A percentile compares a stretch with the other conserved stretches of the same genome.
Evolutionary conservation across 2,329 filamentous ascomycete genomes (phyloP).

Genomic region (Fusarium sp.): DNA sequence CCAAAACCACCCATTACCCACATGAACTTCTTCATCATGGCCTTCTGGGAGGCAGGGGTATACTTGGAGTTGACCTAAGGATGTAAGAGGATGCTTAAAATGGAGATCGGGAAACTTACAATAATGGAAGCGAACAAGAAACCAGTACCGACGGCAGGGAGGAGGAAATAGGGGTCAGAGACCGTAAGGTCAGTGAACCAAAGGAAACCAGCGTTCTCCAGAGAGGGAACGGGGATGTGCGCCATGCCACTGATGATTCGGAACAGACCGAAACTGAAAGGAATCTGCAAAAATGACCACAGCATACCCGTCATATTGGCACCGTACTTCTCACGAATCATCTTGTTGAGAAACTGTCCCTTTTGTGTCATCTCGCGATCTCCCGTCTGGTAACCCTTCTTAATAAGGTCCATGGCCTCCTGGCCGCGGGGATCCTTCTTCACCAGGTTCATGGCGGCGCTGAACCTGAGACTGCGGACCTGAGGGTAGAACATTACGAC

Average conservation of each 20-base stretch:
- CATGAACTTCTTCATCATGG: conserved; percentile 60
- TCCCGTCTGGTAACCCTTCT: conserved; percentile 56
- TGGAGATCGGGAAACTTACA: conserved; percentile 52
- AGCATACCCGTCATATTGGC: conserved; percentile 54
- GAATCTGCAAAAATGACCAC: conserved; percentile 64
- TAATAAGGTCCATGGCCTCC: conserved; percentile 65
- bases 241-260: conserved; percentile 82
- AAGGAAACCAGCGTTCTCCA: conserved; percentile 77
- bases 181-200: conserved; percentile 87
- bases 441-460: conserved; percentile 73
- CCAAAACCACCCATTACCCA: conserved; percentile 61
- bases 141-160: conserved; percentile 75
- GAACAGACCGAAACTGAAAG: conserved; percentile 87
- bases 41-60: conserved; percentile 51
- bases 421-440: conserved; percentile 67
- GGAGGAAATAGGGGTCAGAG: conserved; percentile 81
- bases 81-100: conserved; percentile 31
- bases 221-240: conserved; percentile 82
- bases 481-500: conserved; percentile 75
- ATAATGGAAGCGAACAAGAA: conserved; percentile 71
- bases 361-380: conserved; percentile 62
- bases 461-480: conserved; percentile 54
- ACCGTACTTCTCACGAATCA: conserved; percentile 56
- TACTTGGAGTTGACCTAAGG: conserved; percentile 56
- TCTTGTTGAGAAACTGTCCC: conserved; percentile 54